phyloP scores from a whole-genome alignment of 495 filamentous ascomycete genomes.

The Annulohypoxylon nitens region DNA sequence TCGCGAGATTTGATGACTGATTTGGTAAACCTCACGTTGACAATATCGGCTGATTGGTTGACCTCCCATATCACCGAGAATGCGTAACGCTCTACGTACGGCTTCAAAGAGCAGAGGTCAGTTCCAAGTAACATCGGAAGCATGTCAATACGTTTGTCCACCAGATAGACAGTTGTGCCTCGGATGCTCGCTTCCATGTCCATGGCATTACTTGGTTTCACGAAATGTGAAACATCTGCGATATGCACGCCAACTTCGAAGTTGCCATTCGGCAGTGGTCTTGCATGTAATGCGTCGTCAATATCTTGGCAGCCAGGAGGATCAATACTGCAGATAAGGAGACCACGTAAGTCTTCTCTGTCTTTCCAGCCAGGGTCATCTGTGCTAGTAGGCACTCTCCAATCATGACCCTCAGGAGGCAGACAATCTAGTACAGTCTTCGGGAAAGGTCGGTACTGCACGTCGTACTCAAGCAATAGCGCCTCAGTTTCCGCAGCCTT shows the following conservation, averaged over 20 bases:
- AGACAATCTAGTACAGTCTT: constrained; percentile 95
- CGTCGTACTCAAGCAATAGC: constrained; percentile 92
- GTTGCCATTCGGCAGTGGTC: constrained; percentile 88
- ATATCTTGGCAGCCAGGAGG: constrained; percentile 97
- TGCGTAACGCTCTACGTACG: constrained; percentile 96
- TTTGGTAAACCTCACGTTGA: constrained; percentile 88
- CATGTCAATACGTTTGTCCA: constrained; percentile 99
- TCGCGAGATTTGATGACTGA: constrained; percentile 98
- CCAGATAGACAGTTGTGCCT: constrained; percentile 96
- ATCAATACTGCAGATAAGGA: constrained; percentile 97
- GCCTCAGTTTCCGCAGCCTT: constrained; percentile 98
- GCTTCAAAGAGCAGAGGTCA: constrained; percentile 95
- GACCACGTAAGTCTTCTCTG: constrained; percentile 82
- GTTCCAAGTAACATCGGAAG: constrained; percentile 94
- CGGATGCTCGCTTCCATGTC: constrained; percentile 92
- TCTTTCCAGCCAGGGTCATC: constrained; percentile 88
- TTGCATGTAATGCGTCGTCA: constrained; percentile 94
- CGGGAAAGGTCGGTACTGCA: constrained; percentile 97
- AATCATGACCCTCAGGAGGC: constrained; percentile 91
- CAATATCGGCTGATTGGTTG: constrained; percentile 83
- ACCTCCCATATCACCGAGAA: constrained; percentile 97
- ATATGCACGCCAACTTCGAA: constrained; percentile 99
- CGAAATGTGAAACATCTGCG: constrained; percentile 97
- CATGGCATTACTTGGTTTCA: constrained; percentile 97
- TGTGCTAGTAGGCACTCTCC: constrained; percentile 83